These are phyloP conservation scores for Erodium texanum DNA, from an alignment of 441 rosid genomes.

Conservation along the genomic window DNA sequence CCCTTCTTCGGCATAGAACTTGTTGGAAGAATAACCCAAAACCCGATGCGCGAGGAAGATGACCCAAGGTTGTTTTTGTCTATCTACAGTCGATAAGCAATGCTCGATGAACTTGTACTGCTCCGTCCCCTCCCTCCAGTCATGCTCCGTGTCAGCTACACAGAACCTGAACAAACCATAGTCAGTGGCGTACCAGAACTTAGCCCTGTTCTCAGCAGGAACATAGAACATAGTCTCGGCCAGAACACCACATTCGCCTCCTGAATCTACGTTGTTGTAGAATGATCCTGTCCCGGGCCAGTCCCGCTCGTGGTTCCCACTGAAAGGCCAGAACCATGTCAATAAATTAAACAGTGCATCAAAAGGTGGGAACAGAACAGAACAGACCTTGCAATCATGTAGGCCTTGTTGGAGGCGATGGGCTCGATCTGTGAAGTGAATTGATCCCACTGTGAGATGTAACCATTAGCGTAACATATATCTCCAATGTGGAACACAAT, in stretches of 20 bases:
- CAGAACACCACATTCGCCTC: conserved; percentile 89
- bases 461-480: conserved; percentile 72
- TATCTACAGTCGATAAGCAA: neutral
- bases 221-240: conserved; percentile 81
- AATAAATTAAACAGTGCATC: too few relatives aligned
- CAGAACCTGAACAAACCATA: conserved; percentile 90
- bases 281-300: conserved; percentile 82
- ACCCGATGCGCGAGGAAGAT: conserved; percentile 5
- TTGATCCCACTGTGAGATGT: conserved; percentile 94
- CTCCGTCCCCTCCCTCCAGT: conserved; percentile 25
- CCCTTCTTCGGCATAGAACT: conserved; percentile 51
- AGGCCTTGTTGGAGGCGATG: conserved; percentile 62
- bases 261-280: conserved; percentile 58
- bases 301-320: conserved; percentile 90
- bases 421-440: conserved; percentile 90
- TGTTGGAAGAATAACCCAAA: conserved; percentile 5
- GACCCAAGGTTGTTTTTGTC: conserved; percentile 11
- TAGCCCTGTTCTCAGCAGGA: conserved; percentile 85
- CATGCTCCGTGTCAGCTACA: conserved; percentile 65
- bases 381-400: conserved; percentile 80
- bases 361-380: too few relatives aligned
- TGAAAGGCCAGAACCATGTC: conserved; percentile 21
- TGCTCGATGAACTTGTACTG: conserved; percentile 13
- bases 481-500: conserved; percentile 89
- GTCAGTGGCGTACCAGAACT: conserved; percentile 81